phyloP scores from a whole-genome alignment of 768 basidiomycete genomes.

The Piloderma croceum region DNA sequence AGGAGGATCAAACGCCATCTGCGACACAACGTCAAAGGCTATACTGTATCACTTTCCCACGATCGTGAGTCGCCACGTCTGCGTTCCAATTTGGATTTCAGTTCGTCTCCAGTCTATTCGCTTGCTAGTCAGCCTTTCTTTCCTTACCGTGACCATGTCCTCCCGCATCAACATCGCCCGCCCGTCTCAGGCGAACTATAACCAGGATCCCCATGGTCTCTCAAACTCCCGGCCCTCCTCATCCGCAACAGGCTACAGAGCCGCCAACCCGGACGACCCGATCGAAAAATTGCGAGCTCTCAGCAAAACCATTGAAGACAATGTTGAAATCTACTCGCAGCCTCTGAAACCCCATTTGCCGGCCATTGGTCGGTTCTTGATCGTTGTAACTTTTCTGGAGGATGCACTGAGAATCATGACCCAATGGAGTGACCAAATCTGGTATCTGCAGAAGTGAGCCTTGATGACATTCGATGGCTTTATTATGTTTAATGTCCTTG shows the following conservation, averaged over 20 bases:
- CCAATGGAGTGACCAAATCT: constrained; percentile 96
- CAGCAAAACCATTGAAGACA: constrained; percentile 81
- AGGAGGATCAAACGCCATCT: too few species aligned
- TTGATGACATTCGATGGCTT: constrained; percentile 1
- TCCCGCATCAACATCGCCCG: constrained; percentile 81
- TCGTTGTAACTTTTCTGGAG: constrained; percentile 97
- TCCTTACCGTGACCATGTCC: constrained; percentile 45
- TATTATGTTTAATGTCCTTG: constrained; percentile 10
- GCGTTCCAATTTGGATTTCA: too few species aligned
- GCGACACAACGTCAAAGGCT: too few species aligned
- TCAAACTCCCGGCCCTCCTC: constrained; percentile 60
- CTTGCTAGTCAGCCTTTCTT: too few species aligned
- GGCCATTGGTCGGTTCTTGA: constrained; percentile 90
- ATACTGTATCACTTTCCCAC: too few species aligned
- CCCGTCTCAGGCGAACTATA: constrained; percentile 55
- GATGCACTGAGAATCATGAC: constrained; percentile 90
- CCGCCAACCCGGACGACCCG: constrained; percentile 78
- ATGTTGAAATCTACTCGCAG: constrained; percentile 87
- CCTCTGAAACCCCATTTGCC: constrained; percentile 93
- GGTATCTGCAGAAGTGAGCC: constrained; percentile 92
- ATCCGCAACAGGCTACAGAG: constrained; percentile 64
- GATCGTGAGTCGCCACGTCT: too few species aligned
- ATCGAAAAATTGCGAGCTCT: constrained; percentile 68
- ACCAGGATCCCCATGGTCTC: constrained; percentile 73
- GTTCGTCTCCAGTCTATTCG: too few species aligned